A percentile compares a stretch with the other conserved stretches of the same genome.
Conservation (phyloP, 345 rosid genomes). For the Brassica cretica region DNA sequence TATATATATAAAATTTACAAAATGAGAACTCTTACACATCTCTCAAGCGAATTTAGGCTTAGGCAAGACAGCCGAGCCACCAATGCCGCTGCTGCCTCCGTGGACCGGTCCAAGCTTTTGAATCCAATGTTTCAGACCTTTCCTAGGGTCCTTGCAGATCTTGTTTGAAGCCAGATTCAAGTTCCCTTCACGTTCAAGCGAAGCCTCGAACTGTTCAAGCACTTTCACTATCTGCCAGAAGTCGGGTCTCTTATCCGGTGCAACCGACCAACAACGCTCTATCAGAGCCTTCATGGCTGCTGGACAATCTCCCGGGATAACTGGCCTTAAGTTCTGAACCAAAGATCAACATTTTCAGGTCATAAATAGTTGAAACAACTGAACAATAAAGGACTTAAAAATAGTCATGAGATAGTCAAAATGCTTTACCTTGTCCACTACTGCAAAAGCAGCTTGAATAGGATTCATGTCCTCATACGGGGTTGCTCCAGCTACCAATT, state of each 20-base stretch:
- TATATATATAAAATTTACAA: conserved; percentile 35
- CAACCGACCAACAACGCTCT: conserved; percentile 90
- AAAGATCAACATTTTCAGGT: conserved; percentile 12
- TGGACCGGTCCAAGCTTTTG: conserved; percentile 73
- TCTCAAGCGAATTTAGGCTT: conserved; percentile 45
- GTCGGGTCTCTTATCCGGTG: conserved; percentile 90
- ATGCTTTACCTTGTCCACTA: conserved; percentile 75
- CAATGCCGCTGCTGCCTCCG: conserved; percentile 52
- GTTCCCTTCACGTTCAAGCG: conserved; percentile 66
- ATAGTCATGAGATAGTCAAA: background rate
- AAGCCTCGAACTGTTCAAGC: conserved; percentile 71
- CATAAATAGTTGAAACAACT: conserved; percentile 17
- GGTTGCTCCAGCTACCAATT: conserved; percentile 86
- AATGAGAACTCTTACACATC: conserved; percentile 32
- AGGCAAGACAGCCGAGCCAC: conserved; percentile 58
- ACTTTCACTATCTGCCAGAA: conserved; percentile 96
- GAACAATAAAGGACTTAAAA: background rate
- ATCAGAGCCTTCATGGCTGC: conserved; percentile 78
- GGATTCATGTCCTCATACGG: conserved; percentile 99
- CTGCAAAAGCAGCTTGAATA: conserved; percentile 99
- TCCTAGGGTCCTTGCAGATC: conserved; percentile 71
- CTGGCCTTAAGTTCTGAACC: conserved; percentile 77
- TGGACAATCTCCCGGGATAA: conserved; percentile 66
- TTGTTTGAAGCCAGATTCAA: conserved; percentile 51
- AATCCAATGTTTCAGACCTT: conserved; percentile 80